phyloP scores from a whole-genome alignment of 176 grass and related monocot species.

The Phyllostachys edulis region DNA sequence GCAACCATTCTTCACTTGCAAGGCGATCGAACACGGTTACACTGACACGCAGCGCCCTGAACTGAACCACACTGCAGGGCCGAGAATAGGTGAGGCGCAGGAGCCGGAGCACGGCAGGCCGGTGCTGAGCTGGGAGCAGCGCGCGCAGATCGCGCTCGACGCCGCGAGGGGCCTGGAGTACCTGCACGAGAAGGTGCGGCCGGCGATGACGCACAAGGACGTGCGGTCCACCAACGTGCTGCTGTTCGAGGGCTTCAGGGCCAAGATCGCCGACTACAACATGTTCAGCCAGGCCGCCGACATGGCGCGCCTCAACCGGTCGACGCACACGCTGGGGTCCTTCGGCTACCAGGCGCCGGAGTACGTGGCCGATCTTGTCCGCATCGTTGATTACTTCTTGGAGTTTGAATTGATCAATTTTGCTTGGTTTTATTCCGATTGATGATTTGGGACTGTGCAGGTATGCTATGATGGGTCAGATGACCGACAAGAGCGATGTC shows the following conservation, averaged over 20 bases:
- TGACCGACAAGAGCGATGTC: slow-evolving; percentile 63
- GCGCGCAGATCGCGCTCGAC: slow-evolving; percentile 57
- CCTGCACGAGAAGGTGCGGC: slow-evolving; percentile 60
- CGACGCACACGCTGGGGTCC: slow-evolving; percentile 57
- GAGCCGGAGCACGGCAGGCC: neutral
- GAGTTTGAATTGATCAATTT: neutral
- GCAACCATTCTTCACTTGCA: neutral
- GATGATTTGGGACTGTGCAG: neutral
- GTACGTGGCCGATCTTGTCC: slow-evolving; percentile 3
- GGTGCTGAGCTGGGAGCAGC: slow-evolving; percentile 54
- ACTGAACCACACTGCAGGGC: neutral
- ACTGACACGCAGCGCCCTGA: neutral
- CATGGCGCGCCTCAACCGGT: slow-evolving; percentile 52
- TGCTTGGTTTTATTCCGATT: neutral
- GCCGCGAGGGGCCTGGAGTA: slow-evolving; percentile 64
- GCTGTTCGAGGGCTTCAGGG: slow-evolving; percentile 50
- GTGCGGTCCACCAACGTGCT: slow-evolving; percentile 69
- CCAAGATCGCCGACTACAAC: slow-evolving; percentile 76
- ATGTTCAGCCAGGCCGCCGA: slow-evolving; percentile 67
- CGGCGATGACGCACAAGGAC: slow-evolving; percentile 54
- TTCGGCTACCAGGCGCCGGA: slow-evolving; percentile 70
- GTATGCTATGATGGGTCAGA: slow-evolving; percentile 51
- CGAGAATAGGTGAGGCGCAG: neutral
- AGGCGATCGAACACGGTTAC: neutral
- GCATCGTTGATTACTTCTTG: neutral